phyloP scores from a whole-genome alignment of 495 filamentous ascomycete species.

The Xylaria telfairii region DNA sequence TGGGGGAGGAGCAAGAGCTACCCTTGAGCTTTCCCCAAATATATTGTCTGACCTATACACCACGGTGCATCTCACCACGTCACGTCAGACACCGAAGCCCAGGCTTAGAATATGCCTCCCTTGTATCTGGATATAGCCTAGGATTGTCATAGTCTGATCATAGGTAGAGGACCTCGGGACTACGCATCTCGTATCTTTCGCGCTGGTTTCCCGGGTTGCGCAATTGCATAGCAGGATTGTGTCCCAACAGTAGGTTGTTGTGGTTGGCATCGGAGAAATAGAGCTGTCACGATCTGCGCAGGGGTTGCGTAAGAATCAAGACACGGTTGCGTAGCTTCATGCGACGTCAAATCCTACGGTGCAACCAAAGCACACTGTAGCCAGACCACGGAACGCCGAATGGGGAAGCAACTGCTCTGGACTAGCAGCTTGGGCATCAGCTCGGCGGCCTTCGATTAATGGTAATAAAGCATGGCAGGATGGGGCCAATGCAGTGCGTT shows the following conservation, averaged over 20 bases:
- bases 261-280: not conserved
- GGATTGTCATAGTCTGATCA: not conserved
- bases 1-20: conserved; percentile 17
- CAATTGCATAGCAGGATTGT: not conserved
- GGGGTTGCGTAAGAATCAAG: conserved; percentile 11
- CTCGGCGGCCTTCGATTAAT: not conserved
- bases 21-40: conserved; percentile 21
- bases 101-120: not conserved
- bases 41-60: not conserved
- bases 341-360: conserved; percentile 15
- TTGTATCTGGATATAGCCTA: not conserved
- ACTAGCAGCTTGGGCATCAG: not conserved
- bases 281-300: not conserved
- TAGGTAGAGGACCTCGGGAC: not conserved
- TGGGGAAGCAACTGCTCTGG: not conserved
- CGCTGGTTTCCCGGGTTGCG: not conserved
- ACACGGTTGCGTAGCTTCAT: conserved; percentile 11
- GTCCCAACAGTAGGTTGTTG: not conserved
- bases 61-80: not conserved
- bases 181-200: not conserved
- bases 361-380: not conserved
- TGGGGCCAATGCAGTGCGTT: not conserved
- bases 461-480: not conserved
- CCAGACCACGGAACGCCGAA: not conserved
- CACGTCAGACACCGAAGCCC: conserved; percentile 8